A percentile compares a stretch with the other conserved stretches of the same genome.
Evolutionary conservation across 768 basidiomycete species (phyloP).

Genomic region (Xerocomellus intermedius): DNA sequence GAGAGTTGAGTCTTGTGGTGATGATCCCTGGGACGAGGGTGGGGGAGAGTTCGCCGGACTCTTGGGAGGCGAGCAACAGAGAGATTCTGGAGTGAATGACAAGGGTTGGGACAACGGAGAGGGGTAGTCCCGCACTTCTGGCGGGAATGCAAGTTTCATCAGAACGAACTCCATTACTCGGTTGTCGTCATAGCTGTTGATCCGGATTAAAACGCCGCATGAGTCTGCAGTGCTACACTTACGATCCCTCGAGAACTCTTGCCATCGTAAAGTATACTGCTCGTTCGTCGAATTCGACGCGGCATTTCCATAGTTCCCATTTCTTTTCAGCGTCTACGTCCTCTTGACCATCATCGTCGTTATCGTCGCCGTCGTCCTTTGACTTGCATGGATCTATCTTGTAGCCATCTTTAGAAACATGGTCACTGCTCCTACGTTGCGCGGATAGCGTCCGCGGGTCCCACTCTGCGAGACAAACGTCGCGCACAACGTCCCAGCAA

Average conservation of each 20-base stretch:
- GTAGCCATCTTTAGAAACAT: conserved; percentile 6
- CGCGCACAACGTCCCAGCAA: conserved; percentile 70
- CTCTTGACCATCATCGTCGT: conserved; percentile 1
- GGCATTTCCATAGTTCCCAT: conserved; percentile 79
- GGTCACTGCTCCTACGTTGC: conserved; percentile 2
- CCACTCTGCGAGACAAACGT: conserved; percentile 66
- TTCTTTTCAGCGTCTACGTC: conserved; percentile 29
- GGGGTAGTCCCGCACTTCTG: conserved; percentile 39
- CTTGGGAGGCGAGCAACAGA: conserved; percentile 21
- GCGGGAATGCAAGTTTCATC: conserved; percentile 64
- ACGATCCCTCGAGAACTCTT: conserved; percentile 52
- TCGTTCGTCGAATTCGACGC: conserved; percentile 70
- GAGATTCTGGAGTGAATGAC: conserved; percentile 13
- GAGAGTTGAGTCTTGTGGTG: conserved; percentile 25
- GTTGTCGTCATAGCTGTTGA: conserved; percentile 52
- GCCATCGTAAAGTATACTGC: conserved; percentile 79
- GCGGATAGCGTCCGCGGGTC: conserved; percentile 41
- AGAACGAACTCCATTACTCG: conserved; percentile 70
- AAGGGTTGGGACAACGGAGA: conserved; percentile 18
- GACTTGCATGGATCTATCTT: conserved; percentile 5
- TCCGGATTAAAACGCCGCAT: conserved; percentile 1
- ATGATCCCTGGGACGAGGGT: conserved; percentile 27
- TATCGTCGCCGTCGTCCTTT: conserved; percentile 16
- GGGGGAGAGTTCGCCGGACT: conserved; percentile 30
- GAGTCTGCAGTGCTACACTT: conserved; percentile 23